These are phyloP conservation scores for Trichophyton simii DNA, from an alignment of 2,329 filamentous ascomycete species.

Conservation along the genomic window DNA sequence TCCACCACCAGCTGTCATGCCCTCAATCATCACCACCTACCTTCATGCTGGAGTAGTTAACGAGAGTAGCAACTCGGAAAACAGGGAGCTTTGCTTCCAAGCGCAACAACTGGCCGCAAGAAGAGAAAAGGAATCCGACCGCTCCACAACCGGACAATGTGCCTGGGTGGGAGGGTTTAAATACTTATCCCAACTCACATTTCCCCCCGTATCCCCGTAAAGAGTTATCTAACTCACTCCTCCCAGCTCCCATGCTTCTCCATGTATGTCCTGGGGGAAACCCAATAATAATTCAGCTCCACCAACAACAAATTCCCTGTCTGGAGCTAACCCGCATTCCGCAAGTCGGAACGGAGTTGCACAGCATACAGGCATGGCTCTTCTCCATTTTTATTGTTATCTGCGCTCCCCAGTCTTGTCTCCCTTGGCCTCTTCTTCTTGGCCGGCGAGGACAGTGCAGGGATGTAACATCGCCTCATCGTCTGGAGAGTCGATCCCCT, in stretches of 20 bases:
- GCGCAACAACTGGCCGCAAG: not conserved
- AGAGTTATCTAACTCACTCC: no score
- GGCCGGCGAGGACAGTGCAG: not conserved
- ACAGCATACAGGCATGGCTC: not conserved
- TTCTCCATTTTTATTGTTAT: not conserved
- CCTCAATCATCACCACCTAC: not conserved
- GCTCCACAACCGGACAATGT: not conserved
- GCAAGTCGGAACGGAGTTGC: not conserved
- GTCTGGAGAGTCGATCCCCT: not conserved
- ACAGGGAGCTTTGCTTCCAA: not conserved
- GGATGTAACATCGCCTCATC: not conserved
- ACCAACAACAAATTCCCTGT: not conserved
- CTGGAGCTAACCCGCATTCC: not conserved
- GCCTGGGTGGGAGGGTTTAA: not conserved
- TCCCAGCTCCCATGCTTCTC: no score
- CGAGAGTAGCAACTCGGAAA: not conserved
- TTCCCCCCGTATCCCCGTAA: no score
- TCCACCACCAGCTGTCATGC: not conserved
- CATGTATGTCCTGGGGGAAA: not conserved
- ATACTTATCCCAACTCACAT: not conserved
- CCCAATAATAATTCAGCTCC: not conserved
- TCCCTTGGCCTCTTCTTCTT: not conserved
- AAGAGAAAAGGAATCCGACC: not conserved
- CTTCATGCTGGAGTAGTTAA: conserved; percentile 5
- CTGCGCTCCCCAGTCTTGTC: not conserved